Evolutionary conservation across 768 basidiomycete genomes (phyloP), one percentile per base, ranked within the genome.

Genomic region (Mycena capillaripes): DNA sequence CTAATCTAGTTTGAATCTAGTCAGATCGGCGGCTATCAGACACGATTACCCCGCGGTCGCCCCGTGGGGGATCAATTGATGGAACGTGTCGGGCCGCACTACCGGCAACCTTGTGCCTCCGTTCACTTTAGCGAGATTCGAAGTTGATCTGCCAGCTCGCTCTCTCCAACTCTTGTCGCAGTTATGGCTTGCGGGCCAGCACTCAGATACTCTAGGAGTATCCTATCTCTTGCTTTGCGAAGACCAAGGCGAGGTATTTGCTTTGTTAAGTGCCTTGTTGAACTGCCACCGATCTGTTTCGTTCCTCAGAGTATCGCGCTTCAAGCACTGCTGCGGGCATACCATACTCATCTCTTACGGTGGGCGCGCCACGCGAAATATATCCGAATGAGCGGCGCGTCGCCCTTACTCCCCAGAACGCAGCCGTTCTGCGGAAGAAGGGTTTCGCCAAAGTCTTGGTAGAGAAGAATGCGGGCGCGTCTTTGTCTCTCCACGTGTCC

Each of bases 311-410:
- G 38, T 58, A 65, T 55, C 71, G 71, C 27, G 62, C 70, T 14
- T 40, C 52, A n/a, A 69, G 61, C 59, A 72, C 65, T 14, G 38
- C 67, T 32, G 77, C 83, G 75, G 84, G 86, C 29, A 80, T 82
- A 29, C 91, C 93, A 40, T 97, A 95, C 81, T 88, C 93, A 3
- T 88, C 89, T 23, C 84, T 97, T 42, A 90, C 88, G 10, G 86
- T 97, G 66, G 95, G 95, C 29, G 89, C 94, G 21, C 94, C 95
- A 16, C 87, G 87, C 63, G 95, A 97, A 82, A 86, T 88, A 50
- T 95, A 89, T 78, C 92, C 92, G 4, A 89, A 91, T 72, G 95
- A 97, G 79, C 87, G 92, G 58, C 90, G 95, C 62, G 95, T 96
- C 52, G 88, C 95, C 44, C 82, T 97, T 9, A 95, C 95, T 0